These are phyloP conservation scores for Galeopsis tetrahit DNA, from an alignment of 257 asterid genomes.

Conservation along the genomic window DNA sequence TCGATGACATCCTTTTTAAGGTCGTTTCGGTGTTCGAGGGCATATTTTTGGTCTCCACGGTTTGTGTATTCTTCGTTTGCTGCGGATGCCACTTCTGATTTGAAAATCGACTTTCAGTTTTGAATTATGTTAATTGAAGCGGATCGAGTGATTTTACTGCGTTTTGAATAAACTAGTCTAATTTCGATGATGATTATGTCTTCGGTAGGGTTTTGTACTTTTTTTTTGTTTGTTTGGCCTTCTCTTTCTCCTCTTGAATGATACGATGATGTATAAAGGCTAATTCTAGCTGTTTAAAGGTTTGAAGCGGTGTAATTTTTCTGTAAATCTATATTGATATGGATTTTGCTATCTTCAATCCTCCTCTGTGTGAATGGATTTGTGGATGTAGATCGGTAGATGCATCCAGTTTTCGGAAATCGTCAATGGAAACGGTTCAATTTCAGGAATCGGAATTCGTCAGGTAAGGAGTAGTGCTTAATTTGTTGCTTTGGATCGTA, in stretches of 20 bases:
- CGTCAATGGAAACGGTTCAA: background rate
- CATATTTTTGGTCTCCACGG: slow-evolving; percentile 52
- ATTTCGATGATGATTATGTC: slow-evolving; percentile 15
- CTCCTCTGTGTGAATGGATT: background rate
- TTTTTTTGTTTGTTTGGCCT: background rate
- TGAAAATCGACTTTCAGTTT: background rate
- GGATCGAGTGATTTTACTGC: slow-evolving; percentile 23
- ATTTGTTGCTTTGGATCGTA: no score
- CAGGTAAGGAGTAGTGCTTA: no score
- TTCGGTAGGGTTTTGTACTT: background rate
- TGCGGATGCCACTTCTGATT: slow-evolving; percentile 82
- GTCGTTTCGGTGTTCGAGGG: slow-evolving; percentile 73
- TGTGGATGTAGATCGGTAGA: background rate
- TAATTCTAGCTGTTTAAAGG: slow-evolving; percentile 12
- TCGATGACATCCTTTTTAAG: slow-evolving; percentile 67
- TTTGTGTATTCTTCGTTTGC: slow-evolving; percentile 70
- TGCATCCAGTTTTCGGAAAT: background rate
- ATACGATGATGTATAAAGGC: slow-evolving; percentile 16
- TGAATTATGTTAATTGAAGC: slow-evolving; percentile 12
- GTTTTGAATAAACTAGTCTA: slow-evolving; percentile 17
- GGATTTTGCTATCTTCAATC: slow-evolving; percentile 3
- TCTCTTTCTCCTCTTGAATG: background rate
- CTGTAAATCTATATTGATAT: background rate
- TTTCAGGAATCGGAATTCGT: background rate
- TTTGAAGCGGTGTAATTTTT: slow-evolving; percentile 11